Percentiles rank a stretch among this genome's conserved stretches.
Conservation (phyloP, 306 rosid species). For the cucumber (Cucumis sativus) region DNA sequence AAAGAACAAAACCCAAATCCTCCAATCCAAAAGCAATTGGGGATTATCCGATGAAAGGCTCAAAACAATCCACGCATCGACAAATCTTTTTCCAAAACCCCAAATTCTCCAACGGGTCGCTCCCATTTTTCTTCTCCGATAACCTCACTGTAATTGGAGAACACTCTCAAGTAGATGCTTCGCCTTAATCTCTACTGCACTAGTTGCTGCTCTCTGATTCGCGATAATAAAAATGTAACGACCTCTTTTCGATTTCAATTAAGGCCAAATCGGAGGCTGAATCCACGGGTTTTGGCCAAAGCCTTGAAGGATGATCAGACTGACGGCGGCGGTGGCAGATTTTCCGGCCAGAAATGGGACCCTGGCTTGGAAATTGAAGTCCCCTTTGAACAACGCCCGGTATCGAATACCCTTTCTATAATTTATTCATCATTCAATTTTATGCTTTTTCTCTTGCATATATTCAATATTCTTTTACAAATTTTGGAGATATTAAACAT, state of each 20-base stretch:
- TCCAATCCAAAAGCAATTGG: background rate
- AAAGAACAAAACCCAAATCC: background rate
- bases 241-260: conserved; percentile 18
- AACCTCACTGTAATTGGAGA: background rate
- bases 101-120: background rate
- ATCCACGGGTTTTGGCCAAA: conserved; percentile 28
- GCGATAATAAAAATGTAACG: conserved; percentile 29
- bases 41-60: background rate
- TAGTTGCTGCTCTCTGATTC: conserved; percentile 26
- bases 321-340: conserved; percentile 58
- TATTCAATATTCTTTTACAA: background rate
- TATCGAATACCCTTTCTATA: conserved; percentile 14
- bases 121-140: background rate
- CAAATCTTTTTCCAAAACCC: background rate
- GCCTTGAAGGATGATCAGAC: conserved; percentile 56
- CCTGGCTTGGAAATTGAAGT: conserved; percentile 82
- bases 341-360: conserved; percentile 72
- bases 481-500: background rate
- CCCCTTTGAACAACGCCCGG: conserved; percentile 95
- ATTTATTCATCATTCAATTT: background rate
- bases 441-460: background rate
- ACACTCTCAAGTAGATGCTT: conserved; percentile 34
- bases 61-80: background rate
- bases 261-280: conserved; percentile 19
- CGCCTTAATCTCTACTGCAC: conserved; percentile 52